A percentile compares a stretch with the other conserved stretches of the same genome.
Evolutionary conservation across 2,329 filamentous ascomycete species (phyloP).

Genomic region (Lasiodiplodia theobromae): DNA sequence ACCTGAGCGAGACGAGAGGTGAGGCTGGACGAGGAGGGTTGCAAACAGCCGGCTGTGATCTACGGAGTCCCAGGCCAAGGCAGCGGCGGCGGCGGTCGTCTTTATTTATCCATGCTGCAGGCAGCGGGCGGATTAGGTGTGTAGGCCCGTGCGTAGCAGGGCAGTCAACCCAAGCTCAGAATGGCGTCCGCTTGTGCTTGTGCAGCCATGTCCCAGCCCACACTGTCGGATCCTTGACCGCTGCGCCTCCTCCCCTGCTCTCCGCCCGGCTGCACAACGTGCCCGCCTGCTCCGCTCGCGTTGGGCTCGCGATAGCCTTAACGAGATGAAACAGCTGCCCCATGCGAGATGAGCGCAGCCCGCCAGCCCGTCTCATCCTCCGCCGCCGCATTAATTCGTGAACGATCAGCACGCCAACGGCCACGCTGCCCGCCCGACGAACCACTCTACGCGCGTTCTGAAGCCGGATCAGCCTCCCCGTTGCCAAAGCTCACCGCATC

Average conservation of each 20-base stretch:
- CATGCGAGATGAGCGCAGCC: conserved; percentile 28
- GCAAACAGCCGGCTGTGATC: conserved; percentile 4
- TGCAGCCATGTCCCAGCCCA: conserved; percentile 19
- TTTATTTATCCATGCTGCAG: conserved; percentile 28
- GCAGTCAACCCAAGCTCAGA: conserved; percentile 9
- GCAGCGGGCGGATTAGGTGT: conserved; percentile 21
- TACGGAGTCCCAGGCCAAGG: conserved; percentile 10
- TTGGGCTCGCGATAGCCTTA: conserved; percentile 24
- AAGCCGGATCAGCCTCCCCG: conserved; percentile 4
- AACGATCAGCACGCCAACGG: conserved; percentile 1
- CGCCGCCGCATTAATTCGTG: conserved; percentile 11
- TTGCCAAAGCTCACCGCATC: conserved; percentile 14
- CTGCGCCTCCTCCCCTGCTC: conserved; percentile 18
- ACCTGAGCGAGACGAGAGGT: not conserved
- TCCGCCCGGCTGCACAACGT: conserved; percentile 25
- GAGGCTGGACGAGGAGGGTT: not conserved
- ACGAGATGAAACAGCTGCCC: conserved; percentile 29
- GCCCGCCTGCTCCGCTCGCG: conserved; percentile 7
- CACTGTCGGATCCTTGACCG: conserved; percentile 25
- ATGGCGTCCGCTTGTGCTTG: conserved; percentile 7
- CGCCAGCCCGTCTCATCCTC: conserved; percentile 15
- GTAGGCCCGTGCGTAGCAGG: conserved; percentile 3
- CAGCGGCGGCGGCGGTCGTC: conserved; percentile 12
- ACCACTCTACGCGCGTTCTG: conserved; percentile 18
- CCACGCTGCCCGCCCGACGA: not conserved